These are phyloP conservation scores for Zymoseptoria ardabiliae DNA, from an alignment of 2,329 filamentous ascomycete species.

Conservation along the genomic window DNA sequence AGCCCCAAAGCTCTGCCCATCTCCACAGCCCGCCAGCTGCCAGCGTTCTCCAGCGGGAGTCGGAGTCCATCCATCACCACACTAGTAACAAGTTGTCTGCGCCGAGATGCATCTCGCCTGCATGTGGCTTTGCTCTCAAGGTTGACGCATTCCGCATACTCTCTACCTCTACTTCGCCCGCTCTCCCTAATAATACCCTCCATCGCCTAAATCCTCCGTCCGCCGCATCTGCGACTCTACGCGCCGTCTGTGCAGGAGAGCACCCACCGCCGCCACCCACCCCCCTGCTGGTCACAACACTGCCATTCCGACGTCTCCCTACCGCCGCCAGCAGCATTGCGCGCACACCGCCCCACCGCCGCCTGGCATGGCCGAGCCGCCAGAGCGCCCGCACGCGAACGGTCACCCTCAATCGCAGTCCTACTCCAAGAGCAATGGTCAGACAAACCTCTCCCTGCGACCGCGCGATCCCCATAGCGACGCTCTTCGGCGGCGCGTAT, in stretches of 20 bases:
- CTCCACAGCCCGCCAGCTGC: background rate
- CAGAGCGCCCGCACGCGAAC: constrained; percentile 19
- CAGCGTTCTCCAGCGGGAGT: background rate
- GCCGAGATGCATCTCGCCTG: background rate
- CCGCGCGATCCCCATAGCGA: constrained; percentile 10
- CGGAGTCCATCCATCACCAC: background rate
- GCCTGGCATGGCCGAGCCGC: constrained; percentile 25
- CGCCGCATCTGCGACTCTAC: background rate
- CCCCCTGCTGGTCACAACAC: constrained; percentile 1
- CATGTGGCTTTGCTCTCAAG: background rate
- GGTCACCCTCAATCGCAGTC: constrained; percentile 13
- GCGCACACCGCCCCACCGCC: constrained; percentile 10
- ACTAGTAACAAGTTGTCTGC: background rate
- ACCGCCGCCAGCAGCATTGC: constrained; percentile 8
- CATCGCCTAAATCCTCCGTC: background rate
- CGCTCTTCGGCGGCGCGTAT: constrained; percentile 2
- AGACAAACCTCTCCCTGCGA: constrained; percentile 9
- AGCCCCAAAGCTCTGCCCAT: background rate
- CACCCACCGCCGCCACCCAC: background rate
- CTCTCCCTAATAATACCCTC: background rate
- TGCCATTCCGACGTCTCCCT: background rate
- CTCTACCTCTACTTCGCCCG: background rate
- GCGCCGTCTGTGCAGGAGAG: background rate
- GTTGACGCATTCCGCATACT: background rate
- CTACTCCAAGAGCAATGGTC: constrained; percentile 11